Percentiles rank a stretch among this genome's conserved stretches.
These are phyloP conservation scores for Moesziomyces globuligerus DNA, from an alignment of 1,284 basidiomycete genomes.

Conservation along the genomic window DNA sequence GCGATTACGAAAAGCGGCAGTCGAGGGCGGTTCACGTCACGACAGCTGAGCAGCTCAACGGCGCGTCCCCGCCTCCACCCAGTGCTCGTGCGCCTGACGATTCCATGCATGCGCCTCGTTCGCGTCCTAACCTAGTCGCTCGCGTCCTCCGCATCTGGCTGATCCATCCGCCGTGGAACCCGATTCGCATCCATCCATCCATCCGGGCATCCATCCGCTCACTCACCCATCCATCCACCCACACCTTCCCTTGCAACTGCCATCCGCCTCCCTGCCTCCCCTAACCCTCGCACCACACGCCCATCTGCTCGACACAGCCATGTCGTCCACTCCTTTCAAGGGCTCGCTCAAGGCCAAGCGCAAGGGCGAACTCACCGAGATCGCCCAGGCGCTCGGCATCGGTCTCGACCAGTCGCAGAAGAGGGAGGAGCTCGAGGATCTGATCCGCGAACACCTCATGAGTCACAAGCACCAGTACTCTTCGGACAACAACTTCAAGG, in stretches of 20 bases:
- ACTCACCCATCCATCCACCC: not conserved
- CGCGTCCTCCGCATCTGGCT: conserved; percentile 9
- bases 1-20: too few species aligned
- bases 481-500: conserved; percentile 43
- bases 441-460: conserved; percentile 49
- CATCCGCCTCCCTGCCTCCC: not conserved
- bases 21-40: too few species aligned
- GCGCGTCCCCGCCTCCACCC: not conserved
- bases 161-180: not conserved
- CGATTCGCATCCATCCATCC: conserved; percentile 18
- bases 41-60: too few species aligned
- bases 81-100: not conserved
- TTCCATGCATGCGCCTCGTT: too few species aligned
- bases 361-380: conserved; percentile 57
- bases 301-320: conserved; percentile 3
- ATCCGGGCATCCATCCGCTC: conserved; percentile 22
- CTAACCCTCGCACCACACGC: not conserved
- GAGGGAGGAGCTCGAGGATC: conserved; percentile 56
- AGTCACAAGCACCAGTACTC: conserved; percentile 41
- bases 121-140: too few species aligned
- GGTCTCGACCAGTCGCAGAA: conserved; percentile 35
- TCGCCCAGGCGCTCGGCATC: conserved; percentile 53
- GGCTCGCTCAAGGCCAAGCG: conserved; percentile 56
- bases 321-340: conserved; percentile 49
- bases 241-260: not conserved